Base-by-base conservation (phyloP, 179 eudicot species). In the Carnegiea gigantea region DNA sequence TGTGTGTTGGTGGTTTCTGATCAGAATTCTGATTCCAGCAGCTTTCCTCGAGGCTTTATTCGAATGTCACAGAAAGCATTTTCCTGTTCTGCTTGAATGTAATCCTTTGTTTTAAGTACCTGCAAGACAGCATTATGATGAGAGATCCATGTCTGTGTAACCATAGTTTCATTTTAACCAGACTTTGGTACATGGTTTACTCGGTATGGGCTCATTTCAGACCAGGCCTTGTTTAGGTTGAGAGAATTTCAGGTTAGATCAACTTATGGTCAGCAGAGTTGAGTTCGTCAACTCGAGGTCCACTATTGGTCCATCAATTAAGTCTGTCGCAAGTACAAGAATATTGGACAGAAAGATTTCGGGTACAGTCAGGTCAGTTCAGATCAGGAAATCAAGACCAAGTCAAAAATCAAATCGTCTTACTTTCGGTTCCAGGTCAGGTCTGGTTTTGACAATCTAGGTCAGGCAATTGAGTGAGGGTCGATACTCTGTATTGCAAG, bases 41-140 rank as follows among this genome's bases (percentile, higher is more conserved):
- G 92, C 94, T 91, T 92, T 51, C 83, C 85, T 44, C 90, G 85
- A 24, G 99, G 98, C 86, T 87, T 90, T 86, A 97, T 79, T 80
- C 79, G 88, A 59, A 97, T 87, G 85, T 93, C 91, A 46, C 85
- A 83, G 68, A 87, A 95, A 12, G 98, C 85, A 79, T 62, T 76
- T 40, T 40, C 84, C 84, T 97, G 97, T 77, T 93, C 97, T 21
- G 92, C 92, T 20, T 93, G 90, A 46, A 95, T 86, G 85, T 95
- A 97, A 80, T 97, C 99, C 88, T 86, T 91, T 24, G 99, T 95
- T 87, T 95, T 97, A 49, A 97, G 95, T 59, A 97, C 99, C 99
- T 97, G 92, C 18, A 48, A 54, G 57, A 70, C 71, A 53, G 28
- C 70, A 77, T 43, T 40, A 15, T 21, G 23, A 4, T 38, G 48